Conservation (phyloP, 2,329 filamentous ascomycete genomes). For the Nannizzia gypsea region DNA sequence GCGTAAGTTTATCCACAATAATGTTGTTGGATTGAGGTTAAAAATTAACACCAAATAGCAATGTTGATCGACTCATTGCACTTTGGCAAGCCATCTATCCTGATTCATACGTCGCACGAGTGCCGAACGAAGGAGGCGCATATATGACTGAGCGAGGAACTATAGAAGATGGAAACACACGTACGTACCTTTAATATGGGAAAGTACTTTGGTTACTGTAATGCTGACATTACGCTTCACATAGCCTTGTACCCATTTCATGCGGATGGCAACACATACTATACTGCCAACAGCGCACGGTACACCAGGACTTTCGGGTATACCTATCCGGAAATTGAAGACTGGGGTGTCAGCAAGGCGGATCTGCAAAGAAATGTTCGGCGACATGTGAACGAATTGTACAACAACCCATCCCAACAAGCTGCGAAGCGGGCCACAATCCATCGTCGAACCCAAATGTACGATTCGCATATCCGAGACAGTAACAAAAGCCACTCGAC, state of each 20-base stretch:
- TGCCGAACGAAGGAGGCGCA: slow-evolving; percentile 44
- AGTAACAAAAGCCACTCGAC: background rate
- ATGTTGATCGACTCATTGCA: slow-evolving; percentile 62
- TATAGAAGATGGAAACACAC: slow-evolving; percentile 43
- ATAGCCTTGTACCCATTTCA: slow-evolving; percentile 56
- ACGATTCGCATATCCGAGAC: background rate
- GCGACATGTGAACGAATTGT: slow-evolving; percentile 48
- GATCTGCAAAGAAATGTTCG: slow-evolving; percentile 35
- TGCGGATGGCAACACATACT: slow-evolving; percentile 46
- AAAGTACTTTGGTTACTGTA: background rate
- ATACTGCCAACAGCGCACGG: slow-evolving; percentile 53
- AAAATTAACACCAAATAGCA: slow-evolving; percentile 28
- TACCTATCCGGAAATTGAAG: slow-evolving; percentile 56
- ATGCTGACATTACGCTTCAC: background rate
- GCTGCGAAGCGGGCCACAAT: slow-evolving; percentile 18
- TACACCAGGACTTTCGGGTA: slow-evolving; percentile 56
- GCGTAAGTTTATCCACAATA: slow-evolving; percentile 21
- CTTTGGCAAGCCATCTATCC: slow-evolving; percentile 69
- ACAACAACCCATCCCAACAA: slow-evolving; percentile 31
- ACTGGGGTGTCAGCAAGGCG: slow-evolving; percentile 28
- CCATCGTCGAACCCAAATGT: slow-evolving; percentile 12
- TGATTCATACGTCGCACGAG: slow-evolving; percentile 51
- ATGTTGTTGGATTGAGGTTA: background rate
- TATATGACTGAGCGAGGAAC: slow-evolving; percentile 49
- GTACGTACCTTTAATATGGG: slow-evolving; percentile 17